A percentile compares a stretch with the other conserved stretches of the same genome.
These are phyloP conservation scores for Ophiocordyceps camponoti-floridani DNA, from an alignment of 2,329 filamentous ascomycete species.

Conservation along the genomic window DNA sequence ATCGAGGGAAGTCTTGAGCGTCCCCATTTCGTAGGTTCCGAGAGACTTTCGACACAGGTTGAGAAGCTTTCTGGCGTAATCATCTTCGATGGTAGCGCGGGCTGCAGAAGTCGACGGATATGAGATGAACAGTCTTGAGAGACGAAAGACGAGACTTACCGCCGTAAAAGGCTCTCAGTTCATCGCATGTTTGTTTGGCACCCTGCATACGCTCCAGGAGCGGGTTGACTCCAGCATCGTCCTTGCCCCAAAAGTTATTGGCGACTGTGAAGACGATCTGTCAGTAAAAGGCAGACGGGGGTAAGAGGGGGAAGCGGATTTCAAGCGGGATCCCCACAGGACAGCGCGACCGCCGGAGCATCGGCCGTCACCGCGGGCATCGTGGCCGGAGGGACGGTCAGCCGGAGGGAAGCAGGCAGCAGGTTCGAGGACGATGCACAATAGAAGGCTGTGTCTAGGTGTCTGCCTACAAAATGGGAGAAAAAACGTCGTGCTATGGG, in stretches of 20 bases:
- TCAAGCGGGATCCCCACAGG: constrained; percentile 29
- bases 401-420: background rate
- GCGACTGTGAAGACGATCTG: constrained; percentile 43
- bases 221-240: constrained; percentile 86
- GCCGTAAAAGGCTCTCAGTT: constrained; percentile 79
- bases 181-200: constrained; percentile 88
- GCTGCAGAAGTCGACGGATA: constrained; percentile 25
- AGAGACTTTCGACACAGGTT: constrained; percentile 75
- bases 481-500: background rate
- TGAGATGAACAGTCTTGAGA: background rate
- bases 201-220: constrained; percentile 87
- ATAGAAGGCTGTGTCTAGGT: background rate
- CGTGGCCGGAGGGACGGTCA: constrained; percentile 7
- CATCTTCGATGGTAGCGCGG: constrained; percentile 86
- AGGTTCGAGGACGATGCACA: background rate
- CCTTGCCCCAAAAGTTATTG: constrained; percentile 99
- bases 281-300: background rate
- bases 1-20: constrained; percentile 69
- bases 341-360: constrained; percentile 46
- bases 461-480: background rate
- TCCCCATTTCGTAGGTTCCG: constrained; percentile 74
- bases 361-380: constrained; percentile 47
- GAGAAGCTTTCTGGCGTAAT: constrained; percentile 80
- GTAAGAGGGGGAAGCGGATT: background rate
- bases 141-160: constrained; percentile 28